Evolutionary conservation across 345 rosid species (phyloP), one percentile per base, ranked within the genome.

Genomic region (Noccaea caerulescens): DNA sequence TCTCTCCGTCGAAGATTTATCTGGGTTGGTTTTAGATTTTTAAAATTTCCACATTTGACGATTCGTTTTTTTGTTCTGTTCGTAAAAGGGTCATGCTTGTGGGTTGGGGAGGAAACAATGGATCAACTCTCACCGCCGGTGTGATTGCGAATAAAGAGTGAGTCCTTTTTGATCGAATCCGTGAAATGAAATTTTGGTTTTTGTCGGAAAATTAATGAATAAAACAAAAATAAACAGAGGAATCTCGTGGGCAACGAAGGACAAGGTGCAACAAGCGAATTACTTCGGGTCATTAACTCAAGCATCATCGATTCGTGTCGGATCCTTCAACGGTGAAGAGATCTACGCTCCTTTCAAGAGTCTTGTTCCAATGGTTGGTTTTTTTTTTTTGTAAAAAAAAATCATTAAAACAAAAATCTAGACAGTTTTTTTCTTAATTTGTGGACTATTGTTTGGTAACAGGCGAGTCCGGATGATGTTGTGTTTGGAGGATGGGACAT

Each of bases 401-500:
- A 8, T 8, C 2, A 4, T 30, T 2, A 44, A 2, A 13, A 57
- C 27, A 37, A 58, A 58, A 37, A 14, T 6, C 27, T 18, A 1
- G 41, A 37, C 10, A 18, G 1, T 18, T 25, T 1, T 54, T 10
- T 39, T 37, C 2, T 44, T 11, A 3, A 39, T 12, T 10, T 39
- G 16, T 8, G 7, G 53, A 4, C 9, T 20, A 30, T 49, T 20
- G 53, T 16, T 56, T 27, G 37, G 5, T 14, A 57, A 57, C 62
- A 57, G 62, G 99, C 88, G 80, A 95, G 83, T 79, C 99, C 98
- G 1, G 96, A 92, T 69, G 87, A 90, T 52, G 77, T 95, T 54
- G 96, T 95, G 61, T 88, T 92, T 76, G 99, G 97, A 13, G 98
- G 99, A 36, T 95, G 99, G 99, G 99, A 95, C 81, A 95, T 95